Evolutionary conservation across 495 filamentous ascomycete species (phyloP).

Genomic region (Aspergillus homomorphus): DNA sequence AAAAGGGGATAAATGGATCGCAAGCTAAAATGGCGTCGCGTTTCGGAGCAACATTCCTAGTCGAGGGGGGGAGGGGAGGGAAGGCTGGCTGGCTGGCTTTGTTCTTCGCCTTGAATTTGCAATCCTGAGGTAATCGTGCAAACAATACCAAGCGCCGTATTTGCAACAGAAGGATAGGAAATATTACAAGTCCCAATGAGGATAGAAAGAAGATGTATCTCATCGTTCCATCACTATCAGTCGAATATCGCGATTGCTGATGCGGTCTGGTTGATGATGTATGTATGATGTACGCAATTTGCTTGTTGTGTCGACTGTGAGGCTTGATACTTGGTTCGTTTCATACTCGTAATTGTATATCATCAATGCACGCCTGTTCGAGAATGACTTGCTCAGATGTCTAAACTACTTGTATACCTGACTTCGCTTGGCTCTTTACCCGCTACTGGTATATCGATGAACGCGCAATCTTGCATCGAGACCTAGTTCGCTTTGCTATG

Average conservation of each 20-base stretch:
- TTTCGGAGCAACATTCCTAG: not conserved
- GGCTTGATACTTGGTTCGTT: no score
- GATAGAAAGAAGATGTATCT: not conserved
- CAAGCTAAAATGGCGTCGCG: not conserved
- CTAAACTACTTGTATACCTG: no score
- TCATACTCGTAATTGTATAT: no score
- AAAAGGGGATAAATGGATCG: not conserved
- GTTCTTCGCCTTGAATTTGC: not conserved
- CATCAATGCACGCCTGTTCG: no score
- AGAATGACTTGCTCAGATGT: no score
- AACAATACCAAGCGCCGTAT: not conserved
- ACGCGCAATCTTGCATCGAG: no score
- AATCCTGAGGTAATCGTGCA: not conserved
- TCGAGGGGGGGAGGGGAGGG: not conserved
- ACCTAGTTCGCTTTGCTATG: no score
- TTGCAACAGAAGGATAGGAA: no score
- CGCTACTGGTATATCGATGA: no score
- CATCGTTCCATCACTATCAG: not conserved
- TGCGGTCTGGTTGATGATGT: not conserved
- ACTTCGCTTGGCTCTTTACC: no score
- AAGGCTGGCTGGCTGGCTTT: not conserved
- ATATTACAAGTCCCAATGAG: no score
- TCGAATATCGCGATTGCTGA: not conserved
- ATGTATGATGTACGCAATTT: not conserved
- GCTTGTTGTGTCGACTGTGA: not conserved